A percentile compares a stretch with the other conserved stretches of the same genome.
These are phyloP conservation scores for Termitomyces sp. DNA, from an alignment of 768 basidiomycete genomes.

Conservation along the genomic window DNA sequence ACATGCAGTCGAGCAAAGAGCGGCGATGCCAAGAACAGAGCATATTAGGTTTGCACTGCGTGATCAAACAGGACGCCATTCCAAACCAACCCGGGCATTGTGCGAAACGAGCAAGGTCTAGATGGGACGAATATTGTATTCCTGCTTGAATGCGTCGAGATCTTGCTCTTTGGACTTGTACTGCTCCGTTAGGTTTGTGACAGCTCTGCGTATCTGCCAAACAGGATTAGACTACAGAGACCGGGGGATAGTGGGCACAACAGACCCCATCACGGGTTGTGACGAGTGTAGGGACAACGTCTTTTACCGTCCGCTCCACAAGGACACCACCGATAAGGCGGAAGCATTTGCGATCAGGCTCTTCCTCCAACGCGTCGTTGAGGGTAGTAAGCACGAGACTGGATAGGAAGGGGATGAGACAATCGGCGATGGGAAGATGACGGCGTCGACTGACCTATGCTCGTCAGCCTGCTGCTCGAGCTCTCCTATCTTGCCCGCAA, in stretches of 20 bases:
- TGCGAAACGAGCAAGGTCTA: conserved; percentile 9
- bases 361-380: conserved; percentile 74
- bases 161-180: conserved; percentile 88
- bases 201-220: conserved; percentile 75
- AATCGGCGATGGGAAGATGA: conserved; percentile 1
- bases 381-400: conserved; percentile 90
- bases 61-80: not conserved
- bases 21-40: not conserved
- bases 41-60: not conserved
- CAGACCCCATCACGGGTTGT: conserved; percentile 87
- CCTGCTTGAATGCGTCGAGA: conserved; percentile 74
- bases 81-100: not conserved
- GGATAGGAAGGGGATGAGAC: conserved; percentile 7
- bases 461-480: conserved; percentile 96
- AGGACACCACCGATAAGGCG: conserved; percentile 93
- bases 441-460: conserved; percentile 64
- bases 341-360: conserved; percentile 94
- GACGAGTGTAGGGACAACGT: conserved; percentile 86
- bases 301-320: conserved; percentile 93
- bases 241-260: conserved; percentile 11
- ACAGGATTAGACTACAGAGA: conserved; percentile 16
- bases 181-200: conserved; percentile 75
- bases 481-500: conserved; percentile 94
- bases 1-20: conserved; percentile 5
- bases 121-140: conserved; percentile 71